These are phyloP conservation scores for Euphorbia pulcherrima DNA, from an alignment of 345 rosid genomes.

Conservation along the genomic window DNA sequence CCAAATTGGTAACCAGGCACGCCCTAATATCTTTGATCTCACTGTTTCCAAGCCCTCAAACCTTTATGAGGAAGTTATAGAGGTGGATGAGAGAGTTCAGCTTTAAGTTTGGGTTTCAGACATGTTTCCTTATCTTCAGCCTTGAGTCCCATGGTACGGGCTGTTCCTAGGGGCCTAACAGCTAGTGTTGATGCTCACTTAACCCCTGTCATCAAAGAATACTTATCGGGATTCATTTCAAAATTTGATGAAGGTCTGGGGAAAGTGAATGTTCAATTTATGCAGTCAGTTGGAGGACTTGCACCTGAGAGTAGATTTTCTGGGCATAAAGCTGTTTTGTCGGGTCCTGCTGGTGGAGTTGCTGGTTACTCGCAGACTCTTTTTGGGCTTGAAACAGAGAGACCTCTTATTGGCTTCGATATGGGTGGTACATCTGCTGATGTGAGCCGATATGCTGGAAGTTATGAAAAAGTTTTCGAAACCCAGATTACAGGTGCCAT, in stretches of 20 bases:
- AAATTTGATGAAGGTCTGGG: conserved; percentile 70
- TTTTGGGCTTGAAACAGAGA: conserved; percentile 81
- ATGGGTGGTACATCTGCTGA: conserved; percentile 99
- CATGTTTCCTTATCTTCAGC: conserved; percentile 92
- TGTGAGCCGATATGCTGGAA: conserved; percentile 95
- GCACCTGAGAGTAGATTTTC: conserved; percentile 92
- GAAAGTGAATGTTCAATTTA: conserved; percentile 79
- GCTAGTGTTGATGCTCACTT: conserved; percentile 96
- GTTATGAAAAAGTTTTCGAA: conserved; percentile 94
- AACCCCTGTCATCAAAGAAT: conserved; percentile 89
- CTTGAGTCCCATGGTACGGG: conserved; percentile 93
- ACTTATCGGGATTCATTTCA: conserved; percentile 84
- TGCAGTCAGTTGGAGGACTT: conserved; percentile 98
- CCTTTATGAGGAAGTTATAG: conserved; percentile 80
- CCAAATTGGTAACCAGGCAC: conserved; percentile 95
- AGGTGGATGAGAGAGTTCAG: conserved; percentile 90
- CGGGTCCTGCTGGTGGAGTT: conserved; percentile 99
- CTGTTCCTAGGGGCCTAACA: conserved; percentile 94
- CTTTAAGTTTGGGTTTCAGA: conserved; percentile 70
- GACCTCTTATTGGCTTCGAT: conserved; percentile 93
- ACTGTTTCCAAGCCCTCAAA: conserved; percentile 73
- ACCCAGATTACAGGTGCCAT: conserved; percentile 95
- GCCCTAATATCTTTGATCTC: conserved; percentile 82
- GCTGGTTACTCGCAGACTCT: conserved; percentile 95
- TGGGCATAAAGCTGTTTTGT: conserved; percentile 93